Conservation (phyloP, 1,284 basidiomycete genomes). For the Grifola frondosa region DNA sequence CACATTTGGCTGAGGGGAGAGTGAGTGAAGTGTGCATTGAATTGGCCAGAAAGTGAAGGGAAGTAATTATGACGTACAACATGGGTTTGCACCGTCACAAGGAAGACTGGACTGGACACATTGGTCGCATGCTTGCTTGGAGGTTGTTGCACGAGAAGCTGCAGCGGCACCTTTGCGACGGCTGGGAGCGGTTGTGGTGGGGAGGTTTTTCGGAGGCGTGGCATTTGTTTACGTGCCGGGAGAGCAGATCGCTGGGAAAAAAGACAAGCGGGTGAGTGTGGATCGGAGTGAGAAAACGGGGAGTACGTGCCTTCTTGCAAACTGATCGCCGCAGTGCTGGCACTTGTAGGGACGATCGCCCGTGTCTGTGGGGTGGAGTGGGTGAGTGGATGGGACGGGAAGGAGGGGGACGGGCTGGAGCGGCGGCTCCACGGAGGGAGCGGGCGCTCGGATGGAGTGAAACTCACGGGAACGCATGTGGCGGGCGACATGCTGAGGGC, state of each 20-base stretch:
- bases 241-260: constrained; percentile 71
- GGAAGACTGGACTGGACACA: constrained; percentile 80
- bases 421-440: constrained; percentile 8
- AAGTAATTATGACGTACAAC: constrained; percentile 51
- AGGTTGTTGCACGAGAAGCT: constrained; percentile 68
- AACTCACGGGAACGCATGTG: constrained; percentile 87
- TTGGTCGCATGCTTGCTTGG: constrained; percentile 83
- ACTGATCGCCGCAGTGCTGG: constrained; percentile 85
- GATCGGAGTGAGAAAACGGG: constrained; percentile 2
- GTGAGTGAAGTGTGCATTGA: constrained; percentile 3
- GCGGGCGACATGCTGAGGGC: constrained; percentile 86
- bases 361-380: constrained; percentile 58
- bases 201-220: constrained; percentile 74
- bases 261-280: constrained; percentile 7
- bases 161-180: constrained; percentile 60
- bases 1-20: constrained; percentile 66
- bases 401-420: constrained; percentile 16
- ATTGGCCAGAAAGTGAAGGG: constrained; percentile 2
- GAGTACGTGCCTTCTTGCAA: constrained; percentile 71
- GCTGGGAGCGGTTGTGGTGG: constrained; percentile 41
- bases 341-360: constrained; percentile 91
- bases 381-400: constrained; percentile 16
- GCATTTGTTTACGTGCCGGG: constrained; percentile 87
- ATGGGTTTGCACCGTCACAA: constrained; percentile 81
- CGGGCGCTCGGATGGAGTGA: constrained; percentile 12